Evolutionary conservation across 2,329 filamentous ascomycete species (phyloP).

Genomic region (Fonsecaea monophora): DNA sequence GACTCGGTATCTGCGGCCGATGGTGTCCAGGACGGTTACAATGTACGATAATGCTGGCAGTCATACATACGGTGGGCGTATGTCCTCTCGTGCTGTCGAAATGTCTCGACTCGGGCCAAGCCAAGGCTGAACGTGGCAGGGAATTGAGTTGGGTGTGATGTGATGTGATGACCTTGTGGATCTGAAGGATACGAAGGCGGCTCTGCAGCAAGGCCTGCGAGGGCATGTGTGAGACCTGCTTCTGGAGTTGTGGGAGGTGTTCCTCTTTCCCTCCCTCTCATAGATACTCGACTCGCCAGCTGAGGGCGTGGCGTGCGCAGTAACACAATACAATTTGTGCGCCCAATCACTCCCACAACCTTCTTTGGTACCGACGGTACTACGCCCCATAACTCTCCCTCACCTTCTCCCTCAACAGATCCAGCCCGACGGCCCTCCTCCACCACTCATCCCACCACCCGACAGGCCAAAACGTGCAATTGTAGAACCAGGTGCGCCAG

Average conservation of each 20-base stretch:
- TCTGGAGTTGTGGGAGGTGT: too few species aligned
- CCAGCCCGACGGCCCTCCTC: slow-evolving; percentile 29
- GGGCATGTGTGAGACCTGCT: too few species aligned
- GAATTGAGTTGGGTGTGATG: not conserved
- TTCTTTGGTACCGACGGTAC: not conserved
- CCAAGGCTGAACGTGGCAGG: not conserved
- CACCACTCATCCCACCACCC: slow-evolving; percentile 36
- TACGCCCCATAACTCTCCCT: slow-evolving; percentile 13
- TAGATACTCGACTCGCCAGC: not conserved
- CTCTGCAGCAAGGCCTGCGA: too few species aligned
- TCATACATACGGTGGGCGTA: not conserved
- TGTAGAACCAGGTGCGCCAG: slow-evolving; percentile 34
- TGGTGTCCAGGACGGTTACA: not conserved
- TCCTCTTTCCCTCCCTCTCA: not conserved
- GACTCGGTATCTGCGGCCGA: not conserved
- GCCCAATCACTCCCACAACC: not conserved
- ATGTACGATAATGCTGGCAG: not conserved
- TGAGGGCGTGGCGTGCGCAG: too few species aligned
- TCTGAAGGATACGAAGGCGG: not conserved
- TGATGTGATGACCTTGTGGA: too few species aligned
- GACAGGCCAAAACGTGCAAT: slow-evolving; percentile 25
- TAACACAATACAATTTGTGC: too few species aligned
- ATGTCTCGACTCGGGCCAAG: too few species aligned
- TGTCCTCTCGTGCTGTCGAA: not conserved
- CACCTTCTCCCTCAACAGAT: slow-evolving; percentile 26